Evolutionary conservation across 177 flowering plant genomes (phyloP), one percentile per base, ranked within the genome.

Genomic region (Vitis hybrid): DNA sequence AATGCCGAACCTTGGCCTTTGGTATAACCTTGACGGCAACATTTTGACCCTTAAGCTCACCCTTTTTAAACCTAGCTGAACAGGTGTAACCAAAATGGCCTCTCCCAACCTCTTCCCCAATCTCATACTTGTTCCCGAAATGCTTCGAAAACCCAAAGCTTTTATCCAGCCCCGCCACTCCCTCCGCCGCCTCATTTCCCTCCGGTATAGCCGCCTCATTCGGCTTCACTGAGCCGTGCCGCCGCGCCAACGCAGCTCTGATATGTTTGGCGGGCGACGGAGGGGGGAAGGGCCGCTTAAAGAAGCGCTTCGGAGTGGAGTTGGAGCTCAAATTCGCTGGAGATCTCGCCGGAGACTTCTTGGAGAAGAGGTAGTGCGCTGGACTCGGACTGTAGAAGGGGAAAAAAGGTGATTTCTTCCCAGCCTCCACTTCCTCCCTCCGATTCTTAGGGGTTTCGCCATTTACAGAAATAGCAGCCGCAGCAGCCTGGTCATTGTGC

Each of bases 221-320:
- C 31, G 94, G 94, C 86, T 92, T 92, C 78, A 84, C 88, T n/a
- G 87, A 79, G 13, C 97, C 98, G 45, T 88, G 90, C 63, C 98
- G 76, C 73, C 91, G 71, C 19, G 93, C 94, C 20, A 90, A 78
- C 66, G 87, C 79, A 1, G 97, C 88, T 58, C 76, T 67, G 9
- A 94, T 93, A 52, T 94, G 98, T 83, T 91, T 94, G 26, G 98
- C 98, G 61, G 98, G 97, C n/a, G 98, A 94, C 16, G 97, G 98
- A 3, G 93, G 96, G 26, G 90, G 93, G 69, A 90, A 90, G 14
- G 97, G 91, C 53, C 86, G 54, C 76, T 75, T 81, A 76, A 92
- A 90, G 62, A 89, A 79, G 78, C 93, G 68, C 75, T 76, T 75
- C 31, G 89, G 87, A 6, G 91, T 87, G 3, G 91, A 84, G 26